These are phyloP conservation scores for Bonnemaisonia californica DNA, from an alignment of 31 red algal species.

Conservation along the genomic window DNA sequence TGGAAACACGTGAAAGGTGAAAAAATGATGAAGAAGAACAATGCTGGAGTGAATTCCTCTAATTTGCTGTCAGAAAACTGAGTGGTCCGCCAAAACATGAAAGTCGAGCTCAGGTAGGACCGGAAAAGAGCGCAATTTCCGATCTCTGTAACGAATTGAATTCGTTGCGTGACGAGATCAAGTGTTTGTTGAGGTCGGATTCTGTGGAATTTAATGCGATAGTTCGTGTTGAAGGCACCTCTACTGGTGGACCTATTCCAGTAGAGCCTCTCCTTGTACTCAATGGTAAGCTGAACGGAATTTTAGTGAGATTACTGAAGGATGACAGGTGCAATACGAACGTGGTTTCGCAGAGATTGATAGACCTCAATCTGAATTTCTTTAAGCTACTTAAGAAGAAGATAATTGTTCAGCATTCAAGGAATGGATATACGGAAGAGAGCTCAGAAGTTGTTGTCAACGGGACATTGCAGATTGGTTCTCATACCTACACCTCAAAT, in stretches of 20 bases:
- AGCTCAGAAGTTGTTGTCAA: slow-evolving; percentile 19
- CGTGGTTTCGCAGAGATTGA: slow-evolving; percentile 20
- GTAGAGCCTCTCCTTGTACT: slow-evolving; percentile 27
- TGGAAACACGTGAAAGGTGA: slow-evolving; percentile 14
- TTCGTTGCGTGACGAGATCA: background rate
- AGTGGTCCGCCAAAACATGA: slow-evolving; percentile 35
- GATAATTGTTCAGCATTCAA: slow-evolving; percentile 14
- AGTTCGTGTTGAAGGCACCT: too few relatives aligned
- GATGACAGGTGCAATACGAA: slow-evolving; percentile 57
- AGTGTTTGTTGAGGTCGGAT: too few relatives aligned
- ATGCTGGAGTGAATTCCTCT: too few relatives aligned
- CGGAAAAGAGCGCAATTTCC: too few relatives aligned
- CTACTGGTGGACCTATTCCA: too few relatives aligned
- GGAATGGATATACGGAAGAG: slow-evolving; percentile 12
- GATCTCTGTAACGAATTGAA: slow-evolving; percentile 5
- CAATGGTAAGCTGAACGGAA: slow-evolving; percentile 31
- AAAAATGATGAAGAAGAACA: background rate
- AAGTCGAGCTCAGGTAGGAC: slow-evolving; percentile 34
- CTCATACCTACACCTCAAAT: slow-evolving; percentile 36
- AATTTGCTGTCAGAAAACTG: slow-evolving; percentile 27
- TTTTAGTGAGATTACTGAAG: slow-evolving; percentile 33
- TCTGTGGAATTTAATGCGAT: too few relatives aligned
- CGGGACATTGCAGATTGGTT: slow-evolving; percentile 30
- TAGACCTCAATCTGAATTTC: background rate
- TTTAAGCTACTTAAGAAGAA: slow-evolving; percentile 1